Base-by-base conservation (phyloP, 129 eudicot genomes). In the Scalesia atractyloides region DNA sequence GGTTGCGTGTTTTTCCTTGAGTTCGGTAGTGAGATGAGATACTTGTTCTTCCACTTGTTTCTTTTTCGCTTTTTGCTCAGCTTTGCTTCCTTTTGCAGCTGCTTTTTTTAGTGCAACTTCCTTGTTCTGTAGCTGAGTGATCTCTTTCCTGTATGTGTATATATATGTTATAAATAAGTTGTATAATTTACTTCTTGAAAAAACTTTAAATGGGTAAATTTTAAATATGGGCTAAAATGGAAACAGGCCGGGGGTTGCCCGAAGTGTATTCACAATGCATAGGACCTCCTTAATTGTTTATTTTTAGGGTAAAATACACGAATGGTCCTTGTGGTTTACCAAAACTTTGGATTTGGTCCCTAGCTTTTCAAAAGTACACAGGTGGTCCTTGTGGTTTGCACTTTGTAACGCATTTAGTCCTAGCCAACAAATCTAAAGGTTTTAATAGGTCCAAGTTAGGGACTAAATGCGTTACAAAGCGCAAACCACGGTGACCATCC, bases 11-110 rank as follows among this genome's bases (percentile, higher is more conserved):
- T 76, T 86, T 80, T 84, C 87, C 74, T 90, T 90, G 50, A 94
- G 97, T 79, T 87, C 84, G 6, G 74, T 72, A 5, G 91, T 90
- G 39, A 87, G 96, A 57, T 65, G 77, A 30, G 89, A 79, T 47
- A 94, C 80, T 68, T 90, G 89, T 64, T 94, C 97, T 65, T 94
- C 98, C 30, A 94, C 97, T 84, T 87, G 97, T 72, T 94, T 94
- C 87, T 94, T 90, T 79, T 94, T 94, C 60, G 98, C 96, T 72
- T 94, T 94, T 72, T 94, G 98, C 68, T 94, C 98, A 14, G 97
- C 97, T 53, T 94, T 94, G 80, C 98, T 94, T 60, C 98, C 98
- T 93, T 90, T 93, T 63, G 98, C 97, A 70, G 98, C 98, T 2
- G 86, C 92, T 77, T 94, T 94, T 72, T 94, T 90, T 76, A 94